Conservation (phyloP, 2,329 filamentous ascomycete species). For the Lachnellula arida region DNA sequence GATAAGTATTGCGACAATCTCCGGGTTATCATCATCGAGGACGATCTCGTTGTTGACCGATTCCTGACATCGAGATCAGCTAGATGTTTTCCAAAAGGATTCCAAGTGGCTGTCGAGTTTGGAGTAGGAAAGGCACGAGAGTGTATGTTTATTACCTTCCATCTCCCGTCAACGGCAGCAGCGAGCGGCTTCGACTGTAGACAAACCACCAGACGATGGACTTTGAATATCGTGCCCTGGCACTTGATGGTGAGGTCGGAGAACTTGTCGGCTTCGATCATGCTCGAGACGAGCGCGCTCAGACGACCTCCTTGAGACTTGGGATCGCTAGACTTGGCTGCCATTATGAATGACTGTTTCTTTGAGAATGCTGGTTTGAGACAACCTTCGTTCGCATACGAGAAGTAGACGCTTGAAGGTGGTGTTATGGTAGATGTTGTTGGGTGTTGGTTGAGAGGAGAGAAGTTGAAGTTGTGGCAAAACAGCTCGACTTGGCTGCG, state of each 20-base stretch:
- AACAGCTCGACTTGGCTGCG: no score
- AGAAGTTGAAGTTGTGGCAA: no score
- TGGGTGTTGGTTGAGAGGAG: no score
- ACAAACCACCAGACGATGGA: slow-evolving; percentile 18
- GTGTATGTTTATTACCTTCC: slow-evolving; percentile 5
- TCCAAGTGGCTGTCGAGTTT: background rate
- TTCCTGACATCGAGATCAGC: slow-evolving; percentile 4
- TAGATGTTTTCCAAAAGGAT: no score
- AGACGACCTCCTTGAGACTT: background rate
- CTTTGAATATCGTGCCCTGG: slow-evolving; percentile 6
- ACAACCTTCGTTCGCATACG: no score
- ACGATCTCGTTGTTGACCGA: slow-evolving; percentile 39
- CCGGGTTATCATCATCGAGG: slow-evolving; percentile 60
- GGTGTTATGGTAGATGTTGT: no score
- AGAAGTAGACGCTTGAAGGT: no score
- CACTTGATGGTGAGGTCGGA: slow-evolving; percentile 7
- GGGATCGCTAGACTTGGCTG: background rate
- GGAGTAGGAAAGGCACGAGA: background rate
- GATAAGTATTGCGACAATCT: slow-evolving; percentile 69
- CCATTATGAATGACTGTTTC: background rate
- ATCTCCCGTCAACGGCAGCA: slow-evolving; percentile 13
- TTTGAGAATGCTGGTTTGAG: no score
- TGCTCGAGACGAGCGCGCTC: background rate
- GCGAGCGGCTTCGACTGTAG: slow-evolving; percentile 20
- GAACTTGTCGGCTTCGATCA: background rate